Conservation (phyloP, 257 asterid species). For the Gentiana straminea region DNA sequence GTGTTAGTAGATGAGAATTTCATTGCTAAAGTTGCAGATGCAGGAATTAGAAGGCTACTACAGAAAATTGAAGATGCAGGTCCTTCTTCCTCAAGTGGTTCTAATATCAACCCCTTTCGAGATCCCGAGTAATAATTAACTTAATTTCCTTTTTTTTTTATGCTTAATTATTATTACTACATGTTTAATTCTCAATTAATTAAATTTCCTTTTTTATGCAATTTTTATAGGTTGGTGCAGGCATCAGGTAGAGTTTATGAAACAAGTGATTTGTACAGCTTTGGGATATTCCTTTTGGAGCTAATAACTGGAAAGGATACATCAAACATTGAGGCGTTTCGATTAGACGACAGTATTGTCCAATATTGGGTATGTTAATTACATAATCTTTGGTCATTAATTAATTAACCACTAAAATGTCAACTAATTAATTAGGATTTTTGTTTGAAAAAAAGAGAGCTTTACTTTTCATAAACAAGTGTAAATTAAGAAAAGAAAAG, state of each 20-base stretch:
- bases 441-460: too few relatives aligned
- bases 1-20: constrained; percentile 75
- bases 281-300: constrained; percentile 61
- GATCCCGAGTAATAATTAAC: constrained; percentile 59
- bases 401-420: too few relatives aligned
- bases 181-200: too few relatives aligned
- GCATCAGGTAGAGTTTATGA: constrained; percentile 15
- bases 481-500: too few relatives aligned
- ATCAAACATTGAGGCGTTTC: constrained; percentile 25
- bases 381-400: too few relatives aligned
- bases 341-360: constrained; percentile 27
- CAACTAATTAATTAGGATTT: too few relatives aligned
- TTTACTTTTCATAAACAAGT: too few relatives aligned
- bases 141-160: too few relatives aligned
- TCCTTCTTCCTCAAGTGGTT: constrained; percentile 31
- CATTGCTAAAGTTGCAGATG: constrained; percentile 68
- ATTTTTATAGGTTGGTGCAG: constrained; percentile 5
- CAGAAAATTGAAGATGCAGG: constrained; percentile 32
- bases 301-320: constrained; percentile 54
- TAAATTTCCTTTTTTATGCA: too few relatives aligned
- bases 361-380: constrained; percentile 38
- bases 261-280: constrained; percentile 55
- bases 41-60: constrained; percentile 39
- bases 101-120: constrained; percentile 22
- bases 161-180: too few relatives aligned